phyloP scores from a whole-genome alignment of 805 yeast species.

The Saccharomycopsis capsularis region DNA sequence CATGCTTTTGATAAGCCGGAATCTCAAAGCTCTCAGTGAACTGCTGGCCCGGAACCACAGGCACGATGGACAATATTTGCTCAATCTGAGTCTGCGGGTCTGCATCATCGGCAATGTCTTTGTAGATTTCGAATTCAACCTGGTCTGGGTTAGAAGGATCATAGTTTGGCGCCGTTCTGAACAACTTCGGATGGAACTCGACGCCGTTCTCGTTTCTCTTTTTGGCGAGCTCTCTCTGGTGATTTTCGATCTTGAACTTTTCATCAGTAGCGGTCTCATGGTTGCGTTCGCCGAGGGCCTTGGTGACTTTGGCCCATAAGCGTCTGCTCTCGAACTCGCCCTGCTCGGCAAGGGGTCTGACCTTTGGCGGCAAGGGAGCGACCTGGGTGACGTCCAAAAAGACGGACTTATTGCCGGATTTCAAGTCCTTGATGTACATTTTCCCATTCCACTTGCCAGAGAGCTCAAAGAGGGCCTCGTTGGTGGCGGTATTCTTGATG shows the following conservation, averaged over 20 bases:
- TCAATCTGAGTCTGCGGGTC: constrained; percentile 47
- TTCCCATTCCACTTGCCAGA: constrained; percentile 92
- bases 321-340: constrained; percentile 73
- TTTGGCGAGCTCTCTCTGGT: constrained; percentile 71
- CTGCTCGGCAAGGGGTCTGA: constrained; percentile 75
- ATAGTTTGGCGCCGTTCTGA: constrained; percentile 40
- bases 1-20: constrained; percentile 54
- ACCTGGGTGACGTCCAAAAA: constrained; percentile 59
- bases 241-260: constrained; percentile 78
- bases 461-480: constrained; percentile 55
- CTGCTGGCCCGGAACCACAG: constrained; percentile 76
- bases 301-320: constrained; percentile 76
- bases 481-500: constrained; percentile 48
- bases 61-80: constrained; percentile 59
- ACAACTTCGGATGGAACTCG: constrained; percentile 74
- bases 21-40: constrained; percentile 57
- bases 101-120: constrained; percentile 47
- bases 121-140: constrained; percentile 62
- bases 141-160: constrained; percentile 32
- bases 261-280: constrained; percentile 84
- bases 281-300: constrained; percentile 72
- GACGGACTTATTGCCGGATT: constrained; percentile 40
- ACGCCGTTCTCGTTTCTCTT: constrained; percentile 70
- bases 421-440: constrained; percentile 56
- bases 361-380: constrained; percentile 52